phyloP scores from a whole-genome alignment of 2,329 filamentous ascomycete species.

The Aspergillus pseudonomiae region DNA sequence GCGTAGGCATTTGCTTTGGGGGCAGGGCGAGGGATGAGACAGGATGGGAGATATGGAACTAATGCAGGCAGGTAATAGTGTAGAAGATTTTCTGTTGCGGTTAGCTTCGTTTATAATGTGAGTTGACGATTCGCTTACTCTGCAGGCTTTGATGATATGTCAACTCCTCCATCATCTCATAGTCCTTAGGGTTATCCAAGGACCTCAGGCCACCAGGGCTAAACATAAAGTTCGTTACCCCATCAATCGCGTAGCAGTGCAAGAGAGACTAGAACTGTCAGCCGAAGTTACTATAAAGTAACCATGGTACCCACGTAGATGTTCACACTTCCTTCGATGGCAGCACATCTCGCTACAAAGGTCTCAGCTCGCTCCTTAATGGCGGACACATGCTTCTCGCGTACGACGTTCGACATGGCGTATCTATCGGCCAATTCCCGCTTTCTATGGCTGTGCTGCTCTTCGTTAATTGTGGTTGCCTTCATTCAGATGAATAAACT shows the following conservation, averaged over 20 bases:
- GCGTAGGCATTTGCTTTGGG: conserved; percentile 65
- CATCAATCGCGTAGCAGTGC: conserved; percentile 71
- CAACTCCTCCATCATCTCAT: conserved; percentile 69
- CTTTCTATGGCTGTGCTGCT: conserved; percentile 64
- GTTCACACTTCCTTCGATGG: conserved; percentile 55
- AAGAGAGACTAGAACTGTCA: conserved; percentile 43
- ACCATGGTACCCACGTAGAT: conserved; percentile 57
- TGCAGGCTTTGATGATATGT: conserved; percentile 69
- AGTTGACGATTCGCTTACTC: conserved; percentile 50
- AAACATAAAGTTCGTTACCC: conserved; percentile 70
- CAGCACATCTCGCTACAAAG: conserved; percentile 59
- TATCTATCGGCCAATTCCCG: conserved; percentile 68
- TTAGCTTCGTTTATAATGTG: conserved; percentile 2
- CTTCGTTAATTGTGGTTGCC: conserved; percentile 3
- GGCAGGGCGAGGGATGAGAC: conserved; percentile 59
- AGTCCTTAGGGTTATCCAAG: conserved; percentile 58
- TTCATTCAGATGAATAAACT: not conserved
- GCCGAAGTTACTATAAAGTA: not conserved
- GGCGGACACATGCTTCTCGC: conserved; percentile 56
- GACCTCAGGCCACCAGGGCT: conserved; percentile 67
- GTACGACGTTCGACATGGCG: conserved; percentile 68
- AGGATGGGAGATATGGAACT: conserved; percentile 50
- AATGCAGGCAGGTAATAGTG: conserved; percentile 60
- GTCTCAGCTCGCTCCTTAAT: conserved; percentile 60
- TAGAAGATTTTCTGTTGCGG: conserved; percentile 59